Evolutionary conservation across 1,139 yeast species (phyloP).

Genomic region (Candida dubliniensis): DNA sequence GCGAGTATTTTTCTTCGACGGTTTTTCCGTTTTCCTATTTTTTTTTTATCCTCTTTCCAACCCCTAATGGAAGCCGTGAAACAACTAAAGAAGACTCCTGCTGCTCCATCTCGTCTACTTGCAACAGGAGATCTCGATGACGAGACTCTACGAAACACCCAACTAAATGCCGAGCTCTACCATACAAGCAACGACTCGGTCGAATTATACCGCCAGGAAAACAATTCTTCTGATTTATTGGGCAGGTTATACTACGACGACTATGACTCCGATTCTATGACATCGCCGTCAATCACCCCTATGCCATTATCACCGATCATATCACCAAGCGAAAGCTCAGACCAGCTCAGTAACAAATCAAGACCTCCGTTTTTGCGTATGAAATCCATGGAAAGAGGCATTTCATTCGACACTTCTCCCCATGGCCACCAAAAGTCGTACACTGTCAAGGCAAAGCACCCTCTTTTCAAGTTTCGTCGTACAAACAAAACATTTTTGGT

Average conservation of each 20-base stretch:
- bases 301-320: conserved; percentile 14
- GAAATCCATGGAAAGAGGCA: conserved; percentile 34
- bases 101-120: background rate
- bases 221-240: conserved; percentile 41
- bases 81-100: background rate
- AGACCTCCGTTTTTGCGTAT: conserved; percentile 9
- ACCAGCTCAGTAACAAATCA: conserved; percentile 2
- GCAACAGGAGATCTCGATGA: conserved; percentile 9
- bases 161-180: conserved; percentile 40
- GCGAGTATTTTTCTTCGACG: too few relatives aligned
- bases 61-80: background rate
- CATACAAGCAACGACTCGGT: conserved; percentile 43
- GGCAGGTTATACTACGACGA: conserved; percentile 49
- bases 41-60: background rate
- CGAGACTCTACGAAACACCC: conserved; percentile 41
- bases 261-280: conserved; percentile 36
- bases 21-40: background rate
- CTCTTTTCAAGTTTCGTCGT: conserved; percentile 53
- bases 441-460: conserved; percentile 57
- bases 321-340: background rate
- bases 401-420: conserved; percentile 53
- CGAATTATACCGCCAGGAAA: conserved; percentile 41
- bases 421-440: conserved; percentile 45
- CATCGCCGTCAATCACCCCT: conserved; percentile 24
- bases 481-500: conserved; percentile 62